Base-by-base conservation (phyloP, 208 protist species). In the Crithidia mellificae region DNA sequence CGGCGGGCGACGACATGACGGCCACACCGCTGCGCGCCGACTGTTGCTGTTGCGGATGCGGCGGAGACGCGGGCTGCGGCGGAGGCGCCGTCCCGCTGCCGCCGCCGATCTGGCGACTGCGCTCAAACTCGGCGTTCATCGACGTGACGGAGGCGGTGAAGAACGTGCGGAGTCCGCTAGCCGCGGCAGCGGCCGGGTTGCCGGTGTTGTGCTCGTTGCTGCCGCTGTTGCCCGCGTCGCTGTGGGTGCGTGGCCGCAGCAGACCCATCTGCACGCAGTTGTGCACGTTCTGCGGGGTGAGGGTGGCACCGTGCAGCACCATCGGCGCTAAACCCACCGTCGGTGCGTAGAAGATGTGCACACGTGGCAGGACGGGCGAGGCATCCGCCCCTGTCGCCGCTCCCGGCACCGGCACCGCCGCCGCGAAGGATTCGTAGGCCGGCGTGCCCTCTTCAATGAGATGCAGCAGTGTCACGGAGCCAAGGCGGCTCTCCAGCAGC, bases 321-420 rank as follows among this genome's bases (percentile, higher is more conserved):
- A 61, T 59, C 14, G 77, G 76, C 0, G 63, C 8, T 6, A 78
- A 43, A n/a, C 52, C 58, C 14, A 58, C 36, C n/a, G 34, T 57
- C 22, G 65, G 34, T 17, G 69, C 47, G 69, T 72, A 81, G 64
- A 90, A 90, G 22, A 90, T 34, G 54, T 85, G 80, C 50, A 87
- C 70, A 17, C 81, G 74, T 9, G 79, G 85, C 58, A 84, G 65
- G n/a, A 57, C 22, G 20, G 61, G 6, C 6, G 36, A n/a, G 6
- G 4, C 32, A 44, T 43, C 54, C n/a, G 34, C 39, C 2, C 6
- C 32, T 5, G 38, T 25, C 6, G 17, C 14, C 53, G 49, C n/a
- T n/a, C n/a, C n/a, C n/a, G n/a, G 47, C 15, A 50, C 71, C 7
- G 72, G 65, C 32, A 88, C 73, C 6, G 79, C 82, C 12, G 51